phyloP scores from a whole-genome alignment of 257 asterid genomes.

The Capsicum baccatum region DNA sequence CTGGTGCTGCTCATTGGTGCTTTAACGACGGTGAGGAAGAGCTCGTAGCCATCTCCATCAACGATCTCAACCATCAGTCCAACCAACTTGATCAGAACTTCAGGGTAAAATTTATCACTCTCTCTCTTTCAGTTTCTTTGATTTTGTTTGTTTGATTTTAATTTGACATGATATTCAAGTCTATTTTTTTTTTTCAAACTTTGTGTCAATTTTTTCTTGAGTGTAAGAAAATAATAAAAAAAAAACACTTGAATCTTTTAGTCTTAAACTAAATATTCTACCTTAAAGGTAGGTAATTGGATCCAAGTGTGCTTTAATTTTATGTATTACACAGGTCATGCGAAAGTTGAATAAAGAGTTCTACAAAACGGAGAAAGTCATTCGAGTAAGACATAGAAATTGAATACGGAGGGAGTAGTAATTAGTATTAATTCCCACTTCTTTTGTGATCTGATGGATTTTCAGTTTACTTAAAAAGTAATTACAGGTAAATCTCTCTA shows the following conservation, averaged over 20 bases:
- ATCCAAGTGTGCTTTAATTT: no score
- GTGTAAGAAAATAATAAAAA: no score
- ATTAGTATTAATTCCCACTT: neutral
- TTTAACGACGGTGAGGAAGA: slow-evolving; percentile 66
- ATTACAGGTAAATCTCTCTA: neutral
- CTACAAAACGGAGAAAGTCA: neutral
- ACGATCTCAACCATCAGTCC: slow-evolving; percentile 67
- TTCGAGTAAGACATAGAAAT: no score
- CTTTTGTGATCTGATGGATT: neutral
- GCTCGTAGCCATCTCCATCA: slow-evolving; percentile 57
- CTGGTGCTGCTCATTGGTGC: slow-evolving; percentile 74
- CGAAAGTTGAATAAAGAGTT: no score
- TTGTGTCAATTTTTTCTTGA: no score
- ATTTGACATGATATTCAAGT: no score
- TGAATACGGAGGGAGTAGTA: neutral
- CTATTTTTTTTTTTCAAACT: no score
- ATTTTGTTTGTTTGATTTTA: no score
- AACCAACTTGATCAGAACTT: slow-evolving; percentile 76
- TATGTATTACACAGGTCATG: no score
- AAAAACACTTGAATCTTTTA: no score
- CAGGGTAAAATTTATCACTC: slow-evolving; percentile 47
- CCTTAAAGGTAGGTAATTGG: no score
- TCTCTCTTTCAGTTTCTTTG: neutral
- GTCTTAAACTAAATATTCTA: no score
- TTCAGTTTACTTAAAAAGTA: neutral